These are phyloP conservation scores for Phlegmacium glaucopus DNA, from an alignment of 768 basidiomycete genomes.

Conservation along the genomic window DNA sequence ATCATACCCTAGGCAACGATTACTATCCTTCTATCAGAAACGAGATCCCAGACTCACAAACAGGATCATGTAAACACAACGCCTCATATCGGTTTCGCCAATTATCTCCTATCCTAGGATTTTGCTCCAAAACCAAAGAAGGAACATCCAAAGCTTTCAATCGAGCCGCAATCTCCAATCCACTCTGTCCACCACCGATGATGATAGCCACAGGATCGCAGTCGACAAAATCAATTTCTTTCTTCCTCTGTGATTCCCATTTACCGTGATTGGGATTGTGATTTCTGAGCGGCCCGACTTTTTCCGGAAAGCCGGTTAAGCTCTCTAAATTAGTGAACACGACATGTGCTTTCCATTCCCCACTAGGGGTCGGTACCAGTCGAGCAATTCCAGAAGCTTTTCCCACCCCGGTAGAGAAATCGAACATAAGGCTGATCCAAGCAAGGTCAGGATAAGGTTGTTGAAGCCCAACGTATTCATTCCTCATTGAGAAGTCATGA, in stretches of 20 bases:
- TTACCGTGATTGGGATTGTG: constrained; percentile 41
- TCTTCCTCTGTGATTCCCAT: constrained; percentile 42
- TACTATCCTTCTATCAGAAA: background rate
- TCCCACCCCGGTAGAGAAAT: constrained; percentile 45
- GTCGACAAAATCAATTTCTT: constrained; percentile 41
- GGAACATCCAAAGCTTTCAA: constrained; percentile 48
- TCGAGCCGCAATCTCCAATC: constrained; percentile 52
- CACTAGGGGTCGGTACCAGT: constrained; percentile 42
- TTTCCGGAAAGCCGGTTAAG: constrained; percentile 41
- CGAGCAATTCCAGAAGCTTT: constrained; percentile 42
- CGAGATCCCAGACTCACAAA: constrained; percentile 36
- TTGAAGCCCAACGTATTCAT: constrained; percentile 21
- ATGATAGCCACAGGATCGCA: constrained; percentile 51
- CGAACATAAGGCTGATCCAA: constrained; percentile 46
- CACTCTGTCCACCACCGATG: constrained; percentile 55
- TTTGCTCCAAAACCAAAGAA: constrained; percentile 53
- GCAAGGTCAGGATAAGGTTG: constrained; percentile 36
- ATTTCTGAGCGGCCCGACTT: constrained; percentile 37
- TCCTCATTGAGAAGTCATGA: constrained; percentile 20
- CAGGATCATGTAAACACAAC: constrained; percentile 50
- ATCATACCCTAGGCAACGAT: constrained; percentile 37
- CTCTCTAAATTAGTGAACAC: constrained; percentile 49
- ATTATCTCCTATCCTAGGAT: constrained; percentile 49
- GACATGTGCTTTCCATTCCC: constrained; percentile 52
- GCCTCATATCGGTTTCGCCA: constrained; percentile 61